Conservation (phyloP, 140 eudicot genomes). For the Flaveria floridana region DNA sequence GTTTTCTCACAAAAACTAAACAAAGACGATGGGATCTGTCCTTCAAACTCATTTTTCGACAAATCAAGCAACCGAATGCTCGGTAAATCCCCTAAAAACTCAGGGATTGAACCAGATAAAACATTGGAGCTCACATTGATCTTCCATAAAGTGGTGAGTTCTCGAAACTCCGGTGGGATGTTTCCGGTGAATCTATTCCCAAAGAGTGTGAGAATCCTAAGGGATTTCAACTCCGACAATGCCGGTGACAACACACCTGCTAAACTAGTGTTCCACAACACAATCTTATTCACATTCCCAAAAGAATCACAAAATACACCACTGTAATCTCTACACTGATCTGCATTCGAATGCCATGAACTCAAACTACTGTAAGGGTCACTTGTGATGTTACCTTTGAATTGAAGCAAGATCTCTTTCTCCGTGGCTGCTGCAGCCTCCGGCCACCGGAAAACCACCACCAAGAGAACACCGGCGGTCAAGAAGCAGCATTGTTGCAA, state of each 20-base stretch:
- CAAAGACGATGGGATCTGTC: constrained; percentile 67
- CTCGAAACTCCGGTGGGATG: constrained; percentile 72
- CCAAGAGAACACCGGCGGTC: constrained; percentile 34
- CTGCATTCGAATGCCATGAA: constrained; percentile 68
- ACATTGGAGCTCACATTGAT: constrained; percentile 87
- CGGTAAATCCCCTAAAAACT: constrained; percentile 65
- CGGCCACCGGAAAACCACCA: constrained; percentile 34
- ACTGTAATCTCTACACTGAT: constrained; percentile 67
- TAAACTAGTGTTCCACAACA: constrained; percentile 88
- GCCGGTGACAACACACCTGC: constrained; percentile 75
- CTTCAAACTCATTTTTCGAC: constrained; percentile 66
- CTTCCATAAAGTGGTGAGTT: constrained; percentile 81
- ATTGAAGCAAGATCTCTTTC: constrained; percentile 87
- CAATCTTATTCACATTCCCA: constrained; percentile 77
- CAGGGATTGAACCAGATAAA: constrained; percentile 84
- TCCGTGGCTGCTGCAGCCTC: constrained; percentile 38
- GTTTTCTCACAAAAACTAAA: constrained; percentile 60
- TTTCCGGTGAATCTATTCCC: constrained; percentile 80
- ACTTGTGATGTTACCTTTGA: constrained; percentile 77
- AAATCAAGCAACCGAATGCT: constrained; percentile 89
- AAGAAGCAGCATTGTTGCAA: constrained; percentile 36
- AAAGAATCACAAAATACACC: constrained; percentile 84
- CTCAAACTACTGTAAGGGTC: constrained; percentile 75
- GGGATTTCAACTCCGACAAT: constrained; percentile 57
- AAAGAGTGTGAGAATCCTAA: constrained; percentile 72